Conservation (phyloP, 306 rosid genomes). For the Albizia julibrissin region DNA sequence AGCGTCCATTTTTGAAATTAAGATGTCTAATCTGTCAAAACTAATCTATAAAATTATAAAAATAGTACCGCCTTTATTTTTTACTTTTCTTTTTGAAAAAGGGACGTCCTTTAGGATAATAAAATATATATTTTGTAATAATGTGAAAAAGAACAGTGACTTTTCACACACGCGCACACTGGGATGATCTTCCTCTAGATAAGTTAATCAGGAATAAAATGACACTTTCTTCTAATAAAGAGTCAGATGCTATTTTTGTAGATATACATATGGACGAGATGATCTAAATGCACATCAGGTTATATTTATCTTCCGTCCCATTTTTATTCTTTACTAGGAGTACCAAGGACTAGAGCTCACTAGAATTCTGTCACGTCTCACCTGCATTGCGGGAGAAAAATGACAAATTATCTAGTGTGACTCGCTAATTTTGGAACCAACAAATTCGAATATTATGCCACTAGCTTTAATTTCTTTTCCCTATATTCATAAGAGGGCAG, state of each 20-base stretch:
- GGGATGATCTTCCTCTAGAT: background rate
- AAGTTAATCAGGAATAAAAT: background rate
- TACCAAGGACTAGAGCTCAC: too few species aligned
- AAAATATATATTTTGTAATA: too few species aligned
- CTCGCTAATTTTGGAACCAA: background rate
- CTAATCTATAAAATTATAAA: too few species aligned
- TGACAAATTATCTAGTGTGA: background rate
- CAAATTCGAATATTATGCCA: background rate
- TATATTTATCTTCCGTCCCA: background rate
- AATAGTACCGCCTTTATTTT: too few species aligned
- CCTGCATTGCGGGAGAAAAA: background rate
- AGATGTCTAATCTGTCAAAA: too few species aligned
- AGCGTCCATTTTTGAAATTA: too few species aligned
- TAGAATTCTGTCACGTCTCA: background rate
- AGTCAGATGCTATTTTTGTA: background rate
- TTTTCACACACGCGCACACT: background rate
- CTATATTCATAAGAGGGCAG: too few species aligned
- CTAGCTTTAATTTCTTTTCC: background rate
- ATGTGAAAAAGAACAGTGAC: too few species aligned
- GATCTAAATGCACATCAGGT: background rate
- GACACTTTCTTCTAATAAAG: background rate
- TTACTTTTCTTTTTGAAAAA: too few species aligned
- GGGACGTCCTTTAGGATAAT: too few species aligned
- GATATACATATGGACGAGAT: background rate
- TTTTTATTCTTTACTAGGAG: background rate